Evolutionary conservation across 768 basidiomycete species (phyloP).

Genomic region (Paxillus involutus): DNA sequence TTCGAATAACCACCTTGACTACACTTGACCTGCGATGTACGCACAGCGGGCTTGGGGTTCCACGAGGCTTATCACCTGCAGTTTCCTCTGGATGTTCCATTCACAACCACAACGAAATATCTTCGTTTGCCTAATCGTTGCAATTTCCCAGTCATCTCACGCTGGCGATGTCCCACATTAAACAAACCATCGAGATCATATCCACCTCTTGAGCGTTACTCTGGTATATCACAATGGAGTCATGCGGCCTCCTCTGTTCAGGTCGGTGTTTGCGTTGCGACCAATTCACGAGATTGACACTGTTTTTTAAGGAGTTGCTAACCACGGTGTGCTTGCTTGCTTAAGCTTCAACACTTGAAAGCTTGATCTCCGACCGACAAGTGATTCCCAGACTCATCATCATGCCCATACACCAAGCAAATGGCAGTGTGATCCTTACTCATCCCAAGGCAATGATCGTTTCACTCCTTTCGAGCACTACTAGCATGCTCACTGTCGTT

Average conservation of each 20-base stretch:
- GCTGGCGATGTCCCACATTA: neutral
- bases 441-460: conserved; percentile 57
- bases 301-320: too few species aligned
- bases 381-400: neutral
- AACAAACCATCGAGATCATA: neutral
- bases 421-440: conserved; percentile 47
- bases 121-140: neutral
- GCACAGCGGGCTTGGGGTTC: neutral
- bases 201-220: neutral
- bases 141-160: neutral
- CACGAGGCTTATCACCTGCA: neutral
- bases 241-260: neutral
- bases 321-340: too few species aligned
- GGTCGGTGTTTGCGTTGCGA: neutral
- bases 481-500: neutral
- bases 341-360: too few species aligned
- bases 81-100: too few species aligned
- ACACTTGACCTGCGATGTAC: neutral
- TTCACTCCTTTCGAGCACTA: neutral
- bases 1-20: neutral
- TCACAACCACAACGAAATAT: too few species aligned
- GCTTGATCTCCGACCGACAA: neutral
- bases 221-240: neutral
- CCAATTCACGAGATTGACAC: too few species aligned
- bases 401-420: conserved; percentile 58